phyloP scores from a whole-genome alignment of 179 eudicot species.

The Actinidia arguta region DNA sequence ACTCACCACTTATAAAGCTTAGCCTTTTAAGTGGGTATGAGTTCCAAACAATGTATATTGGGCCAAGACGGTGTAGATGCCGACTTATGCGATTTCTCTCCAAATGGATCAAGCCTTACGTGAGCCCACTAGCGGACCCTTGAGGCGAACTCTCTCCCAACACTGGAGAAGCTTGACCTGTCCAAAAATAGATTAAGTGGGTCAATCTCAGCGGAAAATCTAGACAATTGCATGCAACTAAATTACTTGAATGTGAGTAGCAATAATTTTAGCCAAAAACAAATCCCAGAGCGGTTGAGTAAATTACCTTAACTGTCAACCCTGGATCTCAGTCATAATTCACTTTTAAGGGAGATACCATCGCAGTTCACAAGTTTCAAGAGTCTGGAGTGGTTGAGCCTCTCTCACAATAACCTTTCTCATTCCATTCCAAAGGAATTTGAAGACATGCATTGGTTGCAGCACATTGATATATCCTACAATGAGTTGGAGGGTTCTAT shows the following conservation, averaged over 20 bases:
- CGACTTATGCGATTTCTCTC: too few relatives aligned
- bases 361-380: conserved; percentile 26
- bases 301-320: background rate
- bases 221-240: conserved; percentile 28
- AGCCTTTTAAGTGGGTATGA: too few relatives aligned
- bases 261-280: conserved; percentile 34
- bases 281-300: conserved; percentile 23
- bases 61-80: too few relatives aligned
- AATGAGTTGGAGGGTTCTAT: conserved; percentile 49
- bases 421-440: conserved; percentile 27
- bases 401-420: conserved; percentile 44
- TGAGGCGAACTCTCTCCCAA: too few relatives aligned
- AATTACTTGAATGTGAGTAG: conserved; percentile 37
- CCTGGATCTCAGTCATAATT: conserved; percentile 40
- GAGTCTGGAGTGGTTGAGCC: conserved; percentile 37
- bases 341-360: conserved; percentile 35
- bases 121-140: too few relatives aligned
- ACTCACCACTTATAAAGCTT: too few relatives aligned
- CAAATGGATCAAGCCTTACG: too few relatives aligned
- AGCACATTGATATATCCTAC: conserved; percentile 30
- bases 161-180: too few relatives aligned
- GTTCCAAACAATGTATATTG: too few relatives aligned
- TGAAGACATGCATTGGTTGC: conserved; percentile 10
- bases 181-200: too few relatives aligned
- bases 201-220: conserved; percentile 20